These are phyloP conservation scores for Cylindrotheca closterium DNA, from an alignment of 108 stramenopile species.

Conservation along the genomic window DNA sequence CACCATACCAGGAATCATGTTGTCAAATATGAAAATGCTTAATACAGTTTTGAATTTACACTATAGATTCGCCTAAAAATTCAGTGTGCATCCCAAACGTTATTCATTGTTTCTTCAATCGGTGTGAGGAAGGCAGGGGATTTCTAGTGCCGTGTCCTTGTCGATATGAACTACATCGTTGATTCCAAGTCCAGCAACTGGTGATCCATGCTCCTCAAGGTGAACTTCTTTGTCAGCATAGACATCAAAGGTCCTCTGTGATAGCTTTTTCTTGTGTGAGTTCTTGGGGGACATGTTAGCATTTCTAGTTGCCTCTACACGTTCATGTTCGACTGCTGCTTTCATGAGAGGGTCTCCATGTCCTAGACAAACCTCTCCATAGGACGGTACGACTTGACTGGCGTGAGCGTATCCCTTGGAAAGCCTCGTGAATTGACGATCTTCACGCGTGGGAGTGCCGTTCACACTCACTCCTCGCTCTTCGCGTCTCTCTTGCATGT, in stretches of 20 bases:
- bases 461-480: too few species aligned
- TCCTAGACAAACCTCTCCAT: constrained; percentile 9
- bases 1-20: too few species aligned
- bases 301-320: background rate
- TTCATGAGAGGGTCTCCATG: constrained; percentile 25
- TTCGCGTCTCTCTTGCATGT: too few species aligned
- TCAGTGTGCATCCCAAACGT: too few species aligned
- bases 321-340: constrained; percentile 3
- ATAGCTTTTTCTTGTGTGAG: background rate
- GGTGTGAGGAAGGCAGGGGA: background rate
- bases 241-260: background rate
- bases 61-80: too few species aligned
- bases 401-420: constrained; percentile 12
- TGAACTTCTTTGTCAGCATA: constrained; percentile 2
- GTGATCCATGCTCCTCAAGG: constrained; percentile 5
- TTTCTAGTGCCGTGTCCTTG: background rate
- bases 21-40: too few species aligned
- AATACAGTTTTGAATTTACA: too few species aligned
- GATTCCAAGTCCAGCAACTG: constrained; percentile 2
- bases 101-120: too few species aligned
- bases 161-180: constrained; percentile 9
- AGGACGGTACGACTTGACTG: constrained; percentile 10
- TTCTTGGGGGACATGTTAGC: background rate
- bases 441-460: background rate
- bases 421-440: background rate